phyloP scores from a whole-genome alignment of 768 basidiomycete species.

The Amanita molliuscula region DNA sequence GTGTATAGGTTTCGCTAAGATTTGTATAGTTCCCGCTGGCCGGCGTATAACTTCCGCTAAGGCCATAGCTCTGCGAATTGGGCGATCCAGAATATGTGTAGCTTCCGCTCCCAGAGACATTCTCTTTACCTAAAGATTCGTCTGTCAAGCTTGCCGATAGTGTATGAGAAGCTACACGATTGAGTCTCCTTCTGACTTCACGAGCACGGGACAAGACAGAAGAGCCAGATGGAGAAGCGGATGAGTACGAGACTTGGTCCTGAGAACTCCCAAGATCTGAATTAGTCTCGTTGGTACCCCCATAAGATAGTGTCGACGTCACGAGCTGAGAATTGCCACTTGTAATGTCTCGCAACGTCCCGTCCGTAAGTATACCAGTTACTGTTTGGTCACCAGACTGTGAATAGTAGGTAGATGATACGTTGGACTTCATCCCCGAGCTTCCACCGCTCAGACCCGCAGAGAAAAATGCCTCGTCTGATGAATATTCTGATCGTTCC shows the following conservation, averaged over 20 bases:
- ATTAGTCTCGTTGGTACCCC: constrained; percentile 36
- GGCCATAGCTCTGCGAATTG: constrained; percentile 1
- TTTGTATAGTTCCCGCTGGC: constrained; percentile 12
- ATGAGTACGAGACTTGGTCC: constrained; percentile 25
- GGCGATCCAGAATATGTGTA: constrained; percentile 8
- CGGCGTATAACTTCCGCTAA: constrained; percentile 8
- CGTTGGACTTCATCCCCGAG: constrained; percentile 17
- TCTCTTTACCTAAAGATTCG: constrained; percentile 51
- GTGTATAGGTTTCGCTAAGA: constrained; percentile 8
- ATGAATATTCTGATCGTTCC: constrained; percentile 19
- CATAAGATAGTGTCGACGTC: constrained; percentile 41
- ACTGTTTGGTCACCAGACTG: constrained; percentile 18
- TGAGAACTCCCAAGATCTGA: constrained; percentile 51
- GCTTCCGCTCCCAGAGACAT: constrained; percentile 18
- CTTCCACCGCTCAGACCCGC: constrained; percentile 21
- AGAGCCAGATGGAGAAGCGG: constrained; percentile 38
- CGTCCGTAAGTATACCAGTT: constrained; percentile 19
- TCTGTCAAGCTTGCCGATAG: constrained; percentile 32
- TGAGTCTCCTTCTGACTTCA: constrained; percentile 41
- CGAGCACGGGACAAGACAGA: constrained; percentile 42
- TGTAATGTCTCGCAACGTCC: constrained; percentile 20
- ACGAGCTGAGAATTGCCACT: constrained; percentile 25
- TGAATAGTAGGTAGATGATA: constrained; percentile 28
- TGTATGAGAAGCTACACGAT: constrained; percentile 30
- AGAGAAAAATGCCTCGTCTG: constrained; percentile 30